Evolutionary conservation across 148 eudicot genomes (phyloP).

Genomic region (Cornus florida): DNA sequence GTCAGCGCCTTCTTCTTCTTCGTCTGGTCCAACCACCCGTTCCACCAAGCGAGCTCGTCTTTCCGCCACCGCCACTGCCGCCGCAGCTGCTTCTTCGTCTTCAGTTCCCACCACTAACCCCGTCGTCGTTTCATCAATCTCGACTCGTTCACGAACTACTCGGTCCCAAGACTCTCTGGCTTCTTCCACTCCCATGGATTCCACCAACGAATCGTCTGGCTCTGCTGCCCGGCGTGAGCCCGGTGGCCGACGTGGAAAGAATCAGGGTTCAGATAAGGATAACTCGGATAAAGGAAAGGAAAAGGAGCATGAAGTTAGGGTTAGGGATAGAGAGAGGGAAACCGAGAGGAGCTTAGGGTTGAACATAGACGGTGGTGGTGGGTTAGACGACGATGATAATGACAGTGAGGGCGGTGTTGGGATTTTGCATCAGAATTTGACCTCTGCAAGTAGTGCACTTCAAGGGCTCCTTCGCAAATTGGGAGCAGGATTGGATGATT

Average conservation of each 20-base stretch:
- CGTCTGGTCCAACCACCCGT: slow-evolving; percentile 64
- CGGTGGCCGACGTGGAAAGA: slow-evolving; percentile 60
- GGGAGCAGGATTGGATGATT: slow-evolving; percentile 93
- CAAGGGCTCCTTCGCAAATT: slow-evolving; percentile 88
- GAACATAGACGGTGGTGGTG: slow-evolving; percentile 43
- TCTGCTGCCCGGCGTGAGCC: slow-evolving; percentile 36
- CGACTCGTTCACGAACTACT: slow-evolving; percentile 49
- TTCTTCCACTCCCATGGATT: slow-evolving; percentile 43
- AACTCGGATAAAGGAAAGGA: slow-evolving; percentile 80
- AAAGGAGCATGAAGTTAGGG: slow-evolving; percentile 64
- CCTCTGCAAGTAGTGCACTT: slow-evolving; percentile 93
- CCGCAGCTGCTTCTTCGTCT: slow-evolving; percentile 8
- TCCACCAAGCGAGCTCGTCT: slow-evolving; percentile 60
- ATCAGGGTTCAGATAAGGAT: slow-evolving; percentile 40
- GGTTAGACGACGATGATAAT: slow-evolving; percentile 52
- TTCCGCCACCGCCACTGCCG: slow-evolving; percentile 28
- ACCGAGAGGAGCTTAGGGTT: slow-evolving; percentile 48
- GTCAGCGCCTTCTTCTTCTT: slow-evolving; percentile 72
- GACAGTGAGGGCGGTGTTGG: slow-evolving; percentile 78
- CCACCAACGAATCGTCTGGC: slow-evolving; percentile 51
- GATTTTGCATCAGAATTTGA: slow-evolving; percentile 76
- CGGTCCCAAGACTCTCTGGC: slow-evolving; percentile 32
- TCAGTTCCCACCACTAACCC: slow-evolving; percentile 27
- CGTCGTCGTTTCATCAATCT: slow-evolving; percentile 27
- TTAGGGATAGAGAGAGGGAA: slow-evolving; percentile 50